A percentile compares a stretch with the other conserved stretches of the same genome.
phyloP scores from a whole-genome alignment of 106 monocot species.

The Apostasia shenzhenica region DNA sequence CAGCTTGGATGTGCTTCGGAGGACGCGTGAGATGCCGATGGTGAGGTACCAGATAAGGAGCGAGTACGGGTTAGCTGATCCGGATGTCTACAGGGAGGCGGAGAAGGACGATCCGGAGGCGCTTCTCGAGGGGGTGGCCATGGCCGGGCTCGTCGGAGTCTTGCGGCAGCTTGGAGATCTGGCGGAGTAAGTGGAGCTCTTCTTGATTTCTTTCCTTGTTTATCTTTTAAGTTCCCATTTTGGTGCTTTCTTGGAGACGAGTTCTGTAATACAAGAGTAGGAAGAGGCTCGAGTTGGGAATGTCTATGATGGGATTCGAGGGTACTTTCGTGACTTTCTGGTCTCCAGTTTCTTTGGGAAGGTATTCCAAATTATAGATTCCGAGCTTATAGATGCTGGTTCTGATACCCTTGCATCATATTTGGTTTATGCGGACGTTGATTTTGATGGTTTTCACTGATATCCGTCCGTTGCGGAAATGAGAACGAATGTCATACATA shows the following conservation, averaged over 20 bases:
- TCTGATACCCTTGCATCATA: too few species aligned
- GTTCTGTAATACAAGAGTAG: too few species aligned
- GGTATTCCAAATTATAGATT: too few species aligned
- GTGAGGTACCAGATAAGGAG: slow-evolving; percentile 77
- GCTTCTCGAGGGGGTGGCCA: slow-evolving; percentile 93
- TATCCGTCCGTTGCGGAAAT: too few species aligned
- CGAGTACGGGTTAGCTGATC: slow-evolving; percentile 89
- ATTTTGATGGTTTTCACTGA: too few species aligned
- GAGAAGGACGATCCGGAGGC: slow-evolving; percentile 92
- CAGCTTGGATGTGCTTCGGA: not conserved
- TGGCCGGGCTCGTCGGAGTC: slow-evolving; percentile 96
- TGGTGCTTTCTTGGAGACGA: not conserved
- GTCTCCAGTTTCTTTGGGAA: too few species aligned
- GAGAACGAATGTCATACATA: too few species aligned
- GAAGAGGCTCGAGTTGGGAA: not conserved
- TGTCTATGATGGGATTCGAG: not conserved
- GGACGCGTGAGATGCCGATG: slow-evolving; percentile 48
- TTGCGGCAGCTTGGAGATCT: slow-evolving; percentile 98
- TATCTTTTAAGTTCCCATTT: not conserved
- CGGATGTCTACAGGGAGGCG: slow-evolving; percentile 64
- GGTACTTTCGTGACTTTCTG: not conserved
- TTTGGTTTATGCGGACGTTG: too few species aligned
- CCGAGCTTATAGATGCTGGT: too few species aligned
- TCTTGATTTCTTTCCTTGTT: not conserved
- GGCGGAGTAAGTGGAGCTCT: slow-evolving; percentile 51